phyloP scores from a whole-genome alignment of 495 filamentous ascomycete species.

The Parachaetomium inaequale region DNA sequence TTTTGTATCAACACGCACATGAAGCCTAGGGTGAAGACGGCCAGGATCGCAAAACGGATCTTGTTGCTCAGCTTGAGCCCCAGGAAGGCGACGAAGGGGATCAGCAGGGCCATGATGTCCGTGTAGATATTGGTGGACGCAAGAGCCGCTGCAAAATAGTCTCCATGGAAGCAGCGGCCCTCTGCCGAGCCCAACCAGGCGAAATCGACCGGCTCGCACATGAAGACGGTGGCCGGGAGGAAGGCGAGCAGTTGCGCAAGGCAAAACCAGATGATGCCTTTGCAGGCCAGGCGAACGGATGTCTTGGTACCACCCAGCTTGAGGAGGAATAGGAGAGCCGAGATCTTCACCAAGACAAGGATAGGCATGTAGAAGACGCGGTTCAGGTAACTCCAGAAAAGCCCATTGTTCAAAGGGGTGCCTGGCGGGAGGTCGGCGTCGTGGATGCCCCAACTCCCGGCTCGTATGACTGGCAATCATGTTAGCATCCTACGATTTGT shows the following conservation, averaged over 20 bases:
- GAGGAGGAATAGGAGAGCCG: slow-evolving; percentile 56
- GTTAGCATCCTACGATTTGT: background rate
- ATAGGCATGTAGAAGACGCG: slow-evolving; percentile 60
- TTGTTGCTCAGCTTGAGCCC: slow-evolving; percentile 40
- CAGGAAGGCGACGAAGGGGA: slow-evolving; percentile 46
- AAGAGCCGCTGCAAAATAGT: slow-evolving; percentile 39
- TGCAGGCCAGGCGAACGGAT: slow-evolving; percentile 39
- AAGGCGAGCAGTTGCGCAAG: slow-evolving; percentile 47
- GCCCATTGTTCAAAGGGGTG: slow-evolving; percentile 26
- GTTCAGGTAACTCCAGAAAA: slow-evolving; percentile 46
- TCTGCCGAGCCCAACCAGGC: slow-evolving; percentile 37
- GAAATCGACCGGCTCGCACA: slow-evolving; percentile 47
- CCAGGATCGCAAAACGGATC: slow-evolving; percentile 44
- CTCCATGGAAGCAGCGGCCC: slow-evolving; percentile 46
- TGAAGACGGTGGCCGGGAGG: slow-evolving; percentile 53
- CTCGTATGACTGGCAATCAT: slow-evolving; percentile 27
- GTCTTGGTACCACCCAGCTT: slow-evolving; percentile 40
- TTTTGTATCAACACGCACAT: slow-evolving; percentile 34
- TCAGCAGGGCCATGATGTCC: slow-evolving; percentile 44
- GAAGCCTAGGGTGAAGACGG: slow-evolving; percentile 44
- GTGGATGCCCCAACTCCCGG: slow-evolving; percentile 48
- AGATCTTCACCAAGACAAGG: slow-evolving; percentile 55
- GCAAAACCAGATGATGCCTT: slow-evolving; percentile 46
- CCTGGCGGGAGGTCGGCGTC: slow-evolving; percentile 42
- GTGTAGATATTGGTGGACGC: slow-evolving; percentile 47